Conservation (phyloP, 176 grass and related monocot genomes). For the Triticum urartu region DNA sequence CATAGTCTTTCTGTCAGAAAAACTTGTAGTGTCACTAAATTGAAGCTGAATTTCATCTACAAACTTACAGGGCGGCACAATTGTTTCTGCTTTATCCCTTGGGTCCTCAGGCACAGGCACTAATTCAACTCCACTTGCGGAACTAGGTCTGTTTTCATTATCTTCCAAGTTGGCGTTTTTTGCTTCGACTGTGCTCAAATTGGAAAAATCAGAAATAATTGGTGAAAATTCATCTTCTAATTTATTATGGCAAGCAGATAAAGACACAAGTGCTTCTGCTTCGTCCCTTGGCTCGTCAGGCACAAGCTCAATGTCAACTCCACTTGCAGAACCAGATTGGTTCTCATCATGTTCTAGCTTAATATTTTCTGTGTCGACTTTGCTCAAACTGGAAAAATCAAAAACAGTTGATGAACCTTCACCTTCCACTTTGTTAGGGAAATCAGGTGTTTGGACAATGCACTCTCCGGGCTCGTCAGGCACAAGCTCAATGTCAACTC, state of each 20-base stretch:
- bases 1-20: slow-evolving; percentile 42
- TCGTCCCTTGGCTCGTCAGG: not conserved
- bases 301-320: slow-evolving; percentile 17
- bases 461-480: not conserved
- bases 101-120: slow-evolving; percentile 5
- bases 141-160: slow-evolving; percentile 4
- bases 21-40: slow-evolving; percentile 63
- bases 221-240: slow-evolving; percentile 18
- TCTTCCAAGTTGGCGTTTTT: slow-evolving; percentile 19
- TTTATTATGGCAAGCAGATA: slow-evolving; percentile 5
- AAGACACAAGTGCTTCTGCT: not conserved
- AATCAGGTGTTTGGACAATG: not conserved
- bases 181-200: slow-evolving; percentile 16
- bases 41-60: slow-evolving; percentile 64
- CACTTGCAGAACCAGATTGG: slow-evolving; percentile 11
- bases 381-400: slow-evolving; percentile 22
- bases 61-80: not conserved
- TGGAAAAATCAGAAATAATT: slow-evolving; percentile 15
- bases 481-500: slow-evolving; percentile 18
- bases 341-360: slow-evolving; percentile 17
- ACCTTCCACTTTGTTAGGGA: slow-evolving; percentile 8
- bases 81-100: not conserved
- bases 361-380: slow-evolving; percentile 17
- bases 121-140: slow-evolving; percentile 19
- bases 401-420: not conserved